phyloP scores from a whole-genome alignment of 257 asterid species.

The Vinca minor region DNA sequence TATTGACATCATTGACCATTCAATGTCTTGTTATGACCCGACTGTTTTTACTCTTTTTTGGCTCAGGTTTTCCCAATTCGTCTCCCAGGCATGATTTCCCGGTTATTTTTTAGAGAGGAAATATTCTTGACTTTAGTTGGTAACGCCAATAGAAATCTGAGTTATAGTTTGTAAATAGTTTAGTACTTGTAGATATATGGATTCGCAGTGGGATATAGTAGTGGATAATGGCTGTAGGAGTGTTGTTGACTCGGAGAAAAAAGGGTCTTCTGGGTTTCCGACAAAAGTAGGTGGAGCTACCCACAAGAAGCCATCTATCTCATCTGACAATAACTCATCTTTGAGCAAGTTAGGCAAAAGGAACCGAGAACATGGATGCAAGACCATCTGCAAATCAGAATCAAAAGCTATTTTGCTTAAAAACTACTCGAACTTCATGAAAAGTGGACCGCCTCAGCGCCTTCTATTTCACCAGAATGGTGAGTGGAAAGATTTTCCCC shows the following conservation, averaged over 20 bases:
- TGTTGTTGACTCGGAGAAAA: slow-evolving; percentile 11
- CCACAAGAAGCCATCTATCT: slow-evolving; percentile 4
- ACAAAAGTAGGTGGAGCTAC: slow-evolving; percentile 4
- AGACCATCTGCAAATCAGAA: slow-evolving; percentile 10
- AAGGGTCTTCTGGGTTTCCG: slow-evolving; percentile 2
- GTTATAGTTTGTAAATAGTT: slow-evolving; percentile 16
- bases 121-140: slow-evolving; percentile 13
- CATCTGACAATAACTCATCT: slow-evolving; percentile 4
- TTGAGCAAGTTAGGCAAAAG: slow-evolving; percentile 20
- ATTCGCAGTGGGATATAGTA: slow-evolving; percentile 12
- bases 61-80: slow-evolving; percentile 18
- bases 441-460: slow-evolving; percentile 21
- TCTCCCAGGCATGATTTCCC: slow-evolving; percentile 21
- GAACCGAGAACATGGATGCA: slow-evolving; percentile 14
- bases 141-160: slow-evolving; percentile 7
- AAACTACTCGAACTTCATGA: slow-evolving; percentile 22
- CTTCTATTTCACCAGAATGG: slow-evolving; percentile 20
- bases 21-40: neutral
- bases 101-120: slow-evolving; percentile 14
- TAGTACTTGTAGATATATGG: slow-evolving; percentile 24
- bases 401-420: slow-evolving; percentile 7
- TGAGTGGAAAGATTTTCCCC: slow-evolving; percentile 26
- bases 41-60: slow-evolving; percentile 3
- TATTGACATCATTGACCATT: neutral
- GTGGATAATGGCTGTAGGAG: slow-evolving; percentile 18